These are phyloP conservation scores for Trypanosomatidae sp. DNA, from an alignment of 208 protist species.

Conservation along the genomic window DNA sequence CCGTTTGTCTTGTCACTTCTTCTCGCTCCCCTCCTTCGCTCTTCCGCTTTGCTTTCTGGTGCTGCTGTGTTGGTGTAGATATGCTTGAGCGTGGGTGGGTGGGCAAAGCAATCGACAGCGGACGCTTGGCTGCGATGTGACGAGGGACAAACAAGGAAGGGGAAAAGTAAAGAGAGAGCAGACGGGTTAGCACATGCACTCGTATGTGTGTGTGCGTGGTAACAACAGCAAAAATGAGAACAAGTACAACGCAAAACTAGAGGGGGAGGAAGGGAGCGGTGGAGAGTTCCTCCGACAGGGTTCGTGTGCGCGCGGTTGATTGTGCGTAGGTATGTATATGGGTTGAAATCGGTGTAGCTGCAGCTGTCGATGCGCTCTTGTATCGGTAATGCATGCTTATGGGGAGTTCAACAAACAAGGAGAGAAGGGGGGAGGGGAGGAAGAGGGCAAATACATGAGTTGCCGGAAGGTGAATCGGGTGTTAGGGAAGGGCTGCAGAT, in stretches of 20 bases:
- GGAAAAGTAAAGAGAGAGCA: not conserved
- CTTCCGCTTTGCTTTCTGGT: not conserved
- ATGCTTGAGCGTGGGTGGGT: not conserved
- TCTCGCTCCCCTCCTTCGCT: not conserved
- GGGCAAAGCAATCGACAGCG: not conserved
- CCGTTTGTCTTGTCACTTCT: not conserved
- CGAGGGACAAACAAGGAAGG: not conserved
- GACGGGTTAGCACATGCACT: not conserved
- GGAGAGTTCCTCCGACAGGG: not conserved
- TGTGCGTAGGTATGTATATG: slow-evolving; percentile 1
- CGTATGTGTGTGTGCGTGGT: not conserved
- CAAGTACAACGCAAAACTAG: not conserved
- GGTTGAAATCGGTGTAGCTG: not conserved
- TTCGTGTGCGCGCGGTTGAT: not conserved
- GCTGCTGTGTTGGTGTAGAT: not conserved
- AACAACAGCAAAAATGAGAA: slow-evolving; percentile 8
- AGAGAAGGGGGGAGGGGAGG: not conserved
- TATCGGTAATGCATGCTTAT: not conserved
- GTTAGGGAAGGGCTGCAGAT: not conserved
- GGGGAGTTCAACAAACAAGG: not conserved
- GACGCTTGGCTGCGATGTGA: not conserved
- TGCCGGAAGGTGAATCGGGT: not conserved
- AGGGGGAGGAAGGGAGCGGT: not conserved
- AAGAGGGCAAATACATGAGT: not conserved
- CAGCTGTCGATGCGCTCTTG: not conserved